Base-by-base conservation (phyloP, 306 rosid genomes). In the Cucurbita argyrosperma region DNA sequence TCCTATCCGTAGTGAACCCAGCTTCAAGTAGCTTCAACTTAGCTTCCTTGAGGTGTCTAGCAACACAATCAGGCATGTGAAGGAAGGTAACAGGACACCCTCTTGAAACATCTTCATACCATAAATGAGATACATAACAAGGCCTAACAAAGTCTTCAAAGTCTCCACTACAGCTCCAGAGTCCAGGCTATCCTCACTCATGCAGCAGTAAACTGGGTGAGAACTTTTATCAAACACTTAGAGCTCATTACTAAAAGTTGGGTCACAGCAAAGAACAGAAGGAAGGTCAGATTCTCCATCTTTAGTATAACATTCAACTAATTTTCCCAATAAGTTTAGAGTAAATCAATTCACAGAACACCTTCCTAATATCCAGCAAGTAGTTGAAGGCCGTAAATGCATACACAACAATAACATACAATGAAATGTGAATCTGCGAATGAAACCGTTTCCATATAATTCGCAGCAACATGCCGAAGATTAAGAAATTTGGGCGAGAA, bases 1-100 rank as follows among this genome's bases (percentile, higher is more conserved):
- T 62, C 96, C 96, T 30, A 90, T 88, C 82, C 86, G 76, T 82
- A 83, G 49, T 62, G 86, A 85, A 76, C 90, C 98, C 90, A 39
- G 92, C 90, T 88, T 92, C 96, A 38, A 88, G 79, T 15, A 92
- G 98, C 83, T 83, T 92, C 82, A 90, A 80, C 75, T 90, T 88
- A 1, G 90, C 96, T 84, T 92, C 92, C 87, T 87, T 90, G 75
- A 92, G 95, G 85, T 88, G 95, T 85, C 72, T 87, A 19, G 87
- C 95, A 79, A 90, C 90, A 74, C 90, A 84, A 50, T 90, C 92
- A 40, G 86, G 91, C 83, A 90, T 84, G 74, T 92, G 90, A 78
- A 90, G 85, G 77, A 89, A 76, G 75, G 89, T 89, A 26, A 90
- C 89, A 78, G 88, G 81, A 81, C 90, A 81, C 4, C 88, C 96